Base-by-base conservation (phyloP, 2,329 filamentous ascomycete species). In the Pezicula radicicola region DNA sequence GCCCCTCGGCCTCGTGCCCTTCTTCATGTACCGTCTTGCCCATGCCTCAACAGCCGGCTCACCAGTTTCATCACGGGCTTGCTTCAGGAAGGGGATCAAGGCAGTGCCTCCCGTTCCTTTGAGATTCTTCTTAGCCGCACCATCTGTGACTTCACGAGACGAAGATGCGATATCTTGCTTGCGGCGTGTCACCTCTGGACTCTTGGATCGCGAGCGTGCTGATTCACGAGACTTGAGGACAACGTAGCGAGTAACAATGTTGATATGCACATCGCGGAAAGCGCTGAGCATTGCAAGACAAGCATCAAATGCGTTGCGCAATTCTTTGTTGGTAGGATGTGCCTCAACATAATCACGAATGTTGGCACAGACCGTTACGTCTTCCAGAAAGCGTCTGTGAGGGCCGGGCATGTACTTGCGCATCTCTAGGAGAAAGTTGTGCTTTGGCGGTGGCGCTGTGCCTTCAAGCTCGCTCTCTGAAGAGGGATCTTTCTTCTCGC, bases 361-460 rank as follows among this genome's bases (percentile, higher is more conserved):
- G 65, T 97, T 97, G 60, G 93, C 85, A 4, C 97, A 85, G 15
- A 75, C 75, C 46, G 83, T 78, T 12, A 97, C 85, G 56, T 95
- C 88, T 57, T 88, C 81, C 3, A 99, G 78, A 72, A 99, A 99
- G 39, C 89, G 85, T 3, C 91, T 88, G 66, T 99, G 94, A 0
- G 88, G 83, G 0, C 91, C 93, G 0, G 94, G 94, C 94, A 99
- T 99, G 72, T 99, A 99, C 43, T 82, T 82, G 53, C 93, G 88
- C 94, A 99, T 99, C 59, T 99, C 94, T 65, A 89, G 84, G 66
- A 99, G 93, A 73, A 99, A 99, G 64, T 94, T 95, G 72, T 96
- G 84, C 39, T 80, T 78, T 5, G 84, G 78, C 21, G 79, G 74
- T 35, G 76, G 73, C 1, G 71, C 66, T 49, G 73, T 72, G 12